These are phyloP conservation scores for Salvia splendens DNA, from an alignment of 257 asterid genomes.

Conservation along the genomic window DNA sequence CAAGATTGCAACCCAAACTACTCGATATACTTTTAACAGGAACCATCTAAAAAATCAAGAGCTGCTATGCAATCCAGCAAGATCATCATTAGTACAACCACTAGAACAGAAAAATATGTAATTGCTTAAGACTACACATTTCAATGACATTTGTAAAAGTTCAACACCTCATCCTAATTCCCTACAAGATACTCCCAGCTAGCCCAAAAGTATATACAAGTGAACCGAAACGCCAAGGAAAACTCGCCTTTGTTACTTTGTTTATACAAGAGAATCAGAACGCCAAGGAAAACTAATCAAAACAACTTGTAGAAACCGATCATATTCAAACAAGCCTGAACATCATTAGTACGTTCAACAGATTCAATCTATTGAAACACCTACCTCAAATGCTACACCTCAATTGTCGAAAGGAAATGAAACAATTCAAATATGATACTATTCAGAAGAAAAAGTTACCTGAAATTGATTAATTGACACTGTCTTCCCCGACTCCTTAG, in stretches of 20 bases:
- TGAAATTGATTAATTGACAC: conserved; percentile 85
- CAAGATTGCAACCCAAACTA: not conserved
- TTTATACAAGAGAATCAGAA: not conserved
- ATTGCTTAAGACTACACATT: not conserved
- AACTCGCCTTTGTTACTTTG: not conserved
- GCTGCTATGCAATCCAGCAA: conserved; percentile 6
- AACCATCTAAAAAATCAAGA: not conserved
- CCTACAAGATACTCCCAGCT: not conserved
- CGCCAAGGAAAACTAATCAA: not conserved
- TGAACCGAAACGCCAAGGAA: not conserved
- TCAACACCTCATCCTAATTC: not conserved
- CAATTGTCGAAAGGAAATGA: not conserved
- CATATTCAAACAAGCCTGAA: not conserved
- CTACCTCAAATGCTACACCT: conserved; percentile 4
- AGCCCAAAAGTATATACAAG: not conserved
- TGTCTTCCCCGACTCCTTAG: conserved; percentile 83
- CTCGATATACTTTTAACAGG: not conserved
- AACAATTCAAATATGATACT: conserved; percentile 7
- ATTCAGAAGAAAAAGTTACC: conserved; percentile 43
- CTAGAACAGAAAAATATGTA: conserved; percentile 15
- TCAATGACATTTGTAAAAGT: not conserved
- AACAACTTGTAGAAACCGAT: not conserved
- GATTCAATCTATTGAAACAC: not conserved
- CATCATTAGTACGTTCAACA: not conserved
- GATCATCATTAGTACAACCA: conserved; percentile 5